phyloP scores from a whole-genome alignment of 2,329 filamentous ascomycete species.

The Fusarium siculi region DNA sequence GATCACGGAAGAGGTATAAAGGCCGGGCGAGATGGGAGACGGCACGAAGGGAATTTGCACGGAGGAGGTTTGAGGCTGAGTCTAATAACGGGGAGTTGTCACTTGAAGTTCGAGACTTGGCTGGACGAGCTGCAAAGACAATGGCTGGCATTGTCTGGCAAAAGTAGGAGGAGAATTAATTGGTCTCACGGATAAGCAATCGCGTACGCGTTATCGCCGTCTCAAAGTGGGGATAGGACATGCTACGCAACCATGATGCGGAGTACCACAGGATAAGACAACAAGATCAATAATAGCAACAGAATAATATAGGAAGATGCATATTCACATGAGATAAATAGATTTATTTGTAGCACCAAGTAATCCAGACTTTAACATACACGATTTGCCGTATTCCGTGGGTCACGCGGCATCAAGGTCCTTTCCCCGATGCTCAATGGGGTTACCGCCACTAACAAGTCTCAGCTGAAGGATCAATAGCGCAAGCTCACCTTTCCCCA shows the following conservation, averaged over 20 bases:
- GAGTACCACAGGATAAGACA: too few species aligned
- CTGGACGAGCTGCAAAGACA: not conserved
- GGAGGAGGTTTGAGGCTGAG: conserved; percentile 1
- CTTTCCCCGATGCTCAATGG: not conserved
- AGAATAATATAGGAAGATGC: fast-evolving
- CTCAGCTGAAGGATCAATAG: not conserved
- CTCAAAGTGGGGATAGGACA: not conserved
- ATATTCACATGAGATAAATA: not conserved
- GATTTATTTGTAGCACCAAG: fast-evolving
- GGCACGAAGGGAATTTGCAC: not conserved
- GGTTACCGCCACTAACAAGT: not conserved
- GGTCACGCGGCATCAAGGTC: not conserved
- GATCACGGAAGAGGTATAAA: not conserved
- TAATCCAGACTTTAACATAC: not conserved
- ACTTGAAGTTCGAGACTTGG: not conserved
- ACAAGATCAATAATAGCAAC: too few species aligned
- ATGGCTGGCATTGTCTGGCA: not conserved
- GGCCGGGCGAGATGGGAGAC: conserved; percentile 14
- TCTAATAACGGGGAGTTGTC: not conserved
- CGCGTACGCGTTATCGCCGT: fast-evolving
- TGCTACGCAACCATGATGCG: not conserved
- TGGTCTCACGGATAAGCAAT: fast-evolving
- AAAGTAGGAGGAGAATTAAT: fast-evolving
- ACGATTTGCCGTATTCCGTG: not conserved
- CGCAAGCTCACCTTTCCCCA: not conserved